A percentile compares a stretch with the other conserved stretches of the same genome.
Conservation (phyloP, 2,329 filamentous ascomycete genomes). For the Emericellopsis atlantica region DNA sequence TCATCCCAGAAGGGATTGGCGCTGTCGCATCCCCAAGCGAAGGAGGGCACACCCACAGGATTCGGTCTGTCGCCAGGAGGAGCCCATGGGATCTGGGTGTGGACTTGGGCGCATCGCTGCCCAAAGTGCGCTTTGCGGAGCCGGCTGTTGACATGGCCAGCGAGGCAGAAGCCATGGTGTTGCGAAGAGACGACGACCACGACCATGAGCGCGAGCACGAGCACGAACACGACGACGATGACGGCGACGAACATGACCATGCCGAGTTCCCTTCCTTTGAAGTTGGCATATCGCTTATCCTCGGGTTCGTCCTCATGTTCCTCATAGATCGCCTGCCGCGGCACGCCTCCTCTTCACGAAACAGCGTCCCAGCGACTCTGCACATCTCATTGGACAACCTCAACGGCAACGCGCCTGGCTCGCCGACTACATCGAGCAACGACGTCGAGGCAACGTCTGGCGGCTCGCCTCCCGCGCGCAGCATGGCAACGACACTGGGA, state of each 20-base stretch:
- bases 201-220: constrained; percentile 6
- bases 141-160: constrained; percentile 2
- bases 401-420: constrained; percentile 20
- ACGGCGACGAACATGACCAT: constrained; percentile 18
- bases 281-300: constrained; percentile 74
- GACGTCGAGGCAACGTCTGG: constrained; percentile 47
- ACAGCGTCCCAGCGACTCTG: constrained; percentile 54
- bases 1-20: constrained; percentile 93
- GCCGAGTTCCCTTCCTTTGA: constrained; percentile 52
- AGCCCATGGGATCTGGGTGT: constrained; percentile 12
- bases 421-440: constrained; percentile 40
- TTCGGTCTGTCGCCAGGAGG: constrained; percentile 17
- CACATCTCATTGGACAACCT: constrained; percentile 86
- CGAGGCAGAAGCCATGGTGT: not conserved
- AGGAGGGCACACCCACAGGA: constrained; percentile 22
- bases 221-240: constrained; percentile 8
- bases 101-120: constrained; percentile 9
- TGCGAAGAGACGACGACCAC: not conserved
- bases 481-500: constrained; percentile 76
- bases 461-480: constrained; percentile 44
- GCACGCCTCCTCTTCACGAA: constrained; percentile 54
- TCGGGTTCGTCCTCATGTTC: constrained; percentile 95
- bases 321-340: constrained; percentile 78
- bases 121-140: constrained; percentile 5
- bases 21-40: constrained; percentile 54